These are phyloP conservation scores for Podochytrium sp. DNA, from an alignment of 192 early-diverging fungal species.

Conservation along the genomic window DNA sequence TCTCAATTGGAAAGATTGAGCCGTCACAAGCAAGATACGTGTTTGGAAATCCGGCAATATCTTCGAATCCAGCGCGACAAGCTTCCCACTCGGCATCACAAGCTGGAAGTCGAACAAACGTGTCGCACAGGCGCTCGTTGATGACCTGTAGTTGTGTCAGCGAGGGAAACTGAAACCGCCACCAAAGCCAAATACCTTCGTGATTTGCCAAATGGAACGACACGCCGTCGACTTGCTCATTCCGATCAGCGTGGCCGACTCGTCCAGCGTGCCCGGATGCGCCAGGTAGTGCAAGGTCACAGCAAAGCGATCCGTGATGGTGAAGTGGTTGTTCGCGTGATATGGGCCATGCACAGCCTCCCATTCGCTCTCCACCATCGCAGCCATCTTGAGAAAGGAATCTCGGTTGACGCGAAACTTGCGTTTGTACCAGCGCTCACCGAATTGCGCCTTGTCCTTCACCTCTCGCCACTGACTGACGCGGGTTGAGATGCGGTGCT, in stretches of 20 bases:
- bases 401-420: background rate
- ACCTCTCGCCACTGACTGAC: background rate
- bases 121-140: background rate
- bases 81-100: background rate
- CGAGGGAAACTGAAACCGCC: background rate
- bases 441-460: background rate
- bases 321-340: background rate
- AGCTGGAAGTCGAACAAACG: background rate
- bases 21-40: constrained; percentile 7
- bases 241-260: constrained; percentile 5
- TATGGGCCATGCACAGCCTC: background rate
- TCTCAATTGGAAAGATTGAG: constrained; percentile 10
- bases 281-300: constrained; percentile 7
- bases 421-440: background rate
- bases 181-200: no score
- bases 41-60: constrained; percentile 1
- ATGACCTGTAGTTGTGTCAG: background rate
- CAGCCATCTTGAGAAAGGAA: background rate
- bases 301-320: background rate
- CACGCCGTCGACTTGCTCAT: constrained; percentile 12
- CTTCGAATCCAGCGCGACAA: background rate
- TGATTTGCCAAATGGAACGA: constrained; percentile 4
- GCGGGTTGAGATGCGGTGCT: background rate
- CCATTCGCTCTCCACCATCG: background rate
- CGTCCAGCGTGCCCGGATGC: constrained; percentile 1